Conservation (phyloP, 176 grass and related monocot genomes). For the Carex littledalei region DNA sequence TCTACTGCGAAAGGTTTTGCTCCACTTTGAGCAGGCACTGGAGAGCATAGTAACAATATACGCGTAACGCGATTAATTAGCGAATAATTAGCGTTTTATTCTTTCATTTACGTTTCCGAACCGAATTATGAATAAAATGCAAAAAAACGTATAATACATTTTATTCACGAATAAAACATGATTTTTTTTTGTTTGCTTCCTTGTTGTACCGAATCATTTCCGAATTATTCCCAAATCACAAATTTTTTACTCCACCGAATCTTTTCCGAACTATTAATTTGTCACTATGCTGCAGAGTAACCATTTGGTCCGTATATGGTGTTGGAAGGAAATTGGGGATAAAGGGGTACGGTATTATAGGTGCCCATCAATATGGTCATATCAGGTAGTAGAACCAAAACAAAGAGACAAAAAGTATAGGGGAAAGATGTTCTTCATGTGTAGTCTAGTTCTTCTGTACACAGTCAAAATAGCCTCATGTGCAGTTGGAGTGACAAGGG, state of each 20-base stretch:
- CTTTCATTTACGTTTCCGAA: too few relatives aligned
- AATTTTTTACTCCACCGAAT: too few relatives aligned
- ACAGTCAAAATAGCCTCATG: not conserved
- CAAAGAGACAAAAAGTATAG: conserved; percentile 24
- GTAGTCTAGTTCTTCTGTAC: not conserved
- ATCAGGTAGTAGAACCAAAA: conserved; percentile 26
- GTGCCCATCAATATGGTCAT: conserved; percentile 16
- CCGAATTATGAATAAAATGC: too few relatives aligned
- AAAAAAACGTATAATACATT: too few relatives aligned
- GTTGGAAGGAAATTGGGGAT: not conserved
- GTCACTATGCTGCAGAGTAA: too few relatives aligned
- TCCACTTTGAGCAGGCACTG: not conserved
- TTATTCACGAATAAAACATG: too few relatives aligned
- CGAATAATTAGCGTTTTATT: too few relatives aligned
- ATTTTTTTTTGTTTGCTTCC: too few relatives aligned
- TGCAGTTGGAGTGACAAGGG: not conserved
- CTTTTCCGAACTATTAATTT: too few relatives aligned
- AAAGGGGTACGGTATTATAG: conserved; percentile 1
- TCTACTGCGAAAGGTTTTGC: not conserved
- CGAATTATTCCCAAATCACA: too few relatives aligned
- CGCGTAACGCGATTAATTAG: too few relatives aligned
- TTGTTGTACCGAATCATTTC: too few relatives aligned
- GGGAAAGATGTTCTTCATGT: not conserved
- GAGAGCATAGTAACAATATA: not conserved
- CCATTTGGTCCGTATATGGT: not conserved